Evolutionary conservation across 495 filamentous ascomycete genomes (phyloP), one percentile per base, ranked within the genome.

Genomic region (Trichoderma reesei): DNA sequence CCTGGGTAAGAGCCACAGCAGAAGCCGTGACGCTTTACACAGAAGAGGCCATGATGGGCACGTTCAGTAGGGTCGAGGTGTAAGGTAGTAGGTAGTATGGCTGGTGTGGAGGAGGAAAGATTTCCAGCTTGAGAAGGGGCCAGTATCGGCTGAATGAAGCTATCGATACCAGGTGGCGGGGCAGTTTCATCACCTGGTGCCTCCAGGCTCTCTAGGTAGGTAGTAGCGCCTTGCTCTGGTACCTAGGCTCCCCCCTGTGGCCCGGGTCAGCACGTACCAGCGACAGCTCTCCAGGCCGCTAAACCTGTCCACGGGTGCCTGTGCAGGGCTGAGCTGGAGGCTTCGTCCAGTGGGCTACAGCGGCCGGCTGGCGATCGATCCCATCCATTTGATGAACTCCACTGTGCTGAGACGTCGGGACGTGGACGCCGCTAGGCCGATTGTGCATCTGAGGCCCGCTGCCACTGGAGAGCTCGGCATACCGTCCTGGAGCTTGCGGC

Each of bases 1-100:
- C 63, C 37, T 36, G 18, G 48, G 63, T 62, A 42, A 51, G 54
- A 60, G 60, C 63, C 70, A 74, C 70, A 72, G 71, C 71, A 68
- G 18, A 59, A 65, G 69, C 72, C 66, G 72, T 66, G 67, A 65
- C 63, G 66, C 64, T 67, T 71, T 66, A 73, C 67, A 65, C 66
- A 70, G 66, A 65, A 18, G 66, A 64, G 63, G 67, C 68, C 72
- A 75, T 72, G 16, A n/a, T 38, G 33, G 31, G 33, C 37, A 34
- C 38, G 38, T 26, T 26, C 26, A 11, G 2, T 39, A 39, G 38
- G 11, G 38, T 68, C 11, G 44, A n/a, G 36, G 20, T 18, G 20
- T 18, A 51, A 65, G 26, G n/a, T 1, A 54, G 26, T 7, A 31
- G 6, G 2, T 16, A 13, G 16, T 56, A 56, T 33, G 26, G 31